Conservation (phyloP, 78 protist genomes). For the Isochrysis galbana region DNA sequence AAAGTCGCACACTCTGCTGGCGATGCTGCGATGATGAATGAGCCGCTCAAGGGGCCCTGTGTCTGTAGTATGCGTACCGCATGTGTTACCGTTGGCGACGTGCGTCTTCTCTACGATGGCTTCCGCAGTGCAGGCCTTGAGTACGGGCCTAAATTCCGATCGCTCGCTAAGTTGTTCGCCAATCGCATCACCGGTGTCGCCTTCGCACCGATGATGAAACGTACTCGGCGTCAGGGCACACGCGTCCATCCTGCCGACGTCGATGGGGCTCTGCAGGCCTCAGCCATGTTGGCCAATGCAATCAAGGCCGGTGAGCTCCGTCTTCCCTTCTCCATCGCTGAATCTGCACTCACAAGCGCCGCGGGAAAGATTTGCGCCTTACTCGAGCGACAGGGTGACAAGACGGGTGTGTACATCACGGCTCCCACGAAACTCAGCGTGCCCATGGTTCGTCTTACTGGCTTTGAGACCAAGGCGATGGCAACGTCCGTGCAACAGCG, state of each 20-base stretch:
- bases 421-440: neutral
- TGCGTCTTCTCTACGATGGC: neutral
- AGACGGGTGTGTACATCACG: neutral
- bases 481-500: neutral
- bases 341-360: neutral
- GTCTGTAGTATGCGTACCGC: neutral
- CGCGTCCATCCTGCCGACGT: neutral
- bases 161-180: neutral
- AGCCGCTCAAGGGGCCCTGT: neutral
- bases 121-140: neutral
- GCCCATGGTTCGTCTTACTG: neutral
- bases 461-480: neutral
- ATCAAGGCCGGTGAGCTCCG: neutral
- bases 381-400: neutral
- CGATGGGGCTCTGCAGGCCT: neutral
- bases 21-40: neutral
- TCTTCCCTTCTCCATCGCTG: neutral
- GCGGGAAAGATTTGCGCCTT: neutral
- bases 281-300: neutral
- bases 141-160: neutral
- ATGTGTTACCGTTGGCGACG: neutral
- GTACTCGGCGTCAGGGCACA: neutral
- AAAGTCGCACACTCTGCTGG: neutral
- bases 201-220: neutral
- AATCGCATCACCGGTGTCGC: neutral